Evolutionary conservation across 352 stramenopile species (phyloP).

Genomic region (Phytophthora podocarpi): DNA sequence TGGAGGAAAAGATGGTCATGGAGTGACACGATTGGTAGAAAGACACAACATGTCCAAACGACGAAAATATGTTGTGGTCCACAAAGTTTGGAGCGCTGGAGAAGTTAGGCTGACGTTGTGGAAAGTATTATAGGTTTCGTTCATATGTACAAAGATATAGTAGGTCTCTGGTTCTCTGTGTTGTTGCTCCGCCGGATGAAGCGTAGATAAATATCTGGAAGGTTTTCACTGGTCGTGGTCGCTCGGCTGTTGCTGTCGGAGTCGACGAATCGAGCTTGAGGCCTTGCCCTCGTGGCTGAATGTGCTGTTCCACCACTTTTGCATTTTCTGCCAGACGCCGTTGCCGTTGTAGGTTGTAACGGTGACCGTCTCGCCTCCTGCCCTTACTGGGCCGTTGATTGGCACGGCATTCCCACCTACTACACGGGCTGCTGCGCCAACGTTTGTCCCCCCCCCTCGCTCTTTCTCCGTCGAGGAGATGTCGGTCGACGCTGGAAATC

Average conservation of each 20-base stretch:
- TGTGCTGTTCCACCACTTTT: background rate
- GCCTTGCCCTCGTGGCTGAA: background rate
- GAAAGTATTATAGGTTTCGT: too few relatives aligned
- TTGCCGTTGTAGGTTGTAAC: conserved; percentile 3
- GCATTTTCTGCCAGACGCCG: background rate
- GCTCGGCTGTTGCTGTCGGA: background rate
- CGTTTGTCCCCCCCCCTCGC: background rate
- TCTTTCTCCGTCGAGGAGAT: background rate
- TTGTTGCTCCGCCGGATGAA: too few relatives aligned
- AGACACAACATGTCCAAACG: too few relatives aligned
- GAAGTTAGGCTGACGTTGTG: too few relatives aligned
- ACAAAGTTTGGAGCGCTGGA: too few relatives aligned
- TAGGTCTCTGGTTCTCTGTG: too few relatives aligned
- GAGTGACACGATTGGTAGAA: too few relatives aligned
- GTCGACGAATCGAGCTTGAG: background rate
- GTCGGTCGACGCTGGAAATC: conserved; percentile 1
- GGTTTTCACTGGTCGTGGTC: background rate
- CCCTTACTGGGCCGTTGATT: background rate
- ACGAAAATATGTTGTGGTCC: too few relatives aligned
- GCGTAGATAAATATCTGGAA: background rate
- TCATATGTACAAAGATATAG: too few relatives aligned
- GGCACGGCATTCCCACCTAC: background rate
- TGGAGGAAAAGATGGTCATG: too few relatives aligned
- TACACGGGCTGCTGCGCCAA: background rate
- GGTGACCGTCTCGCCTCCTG: background rate